Evolutionary conservation across 208 protist species (phyloP), one percentile per base, ranked within the genome.

Genomic region (Leptomonas pyrrhocoris): DNA sequence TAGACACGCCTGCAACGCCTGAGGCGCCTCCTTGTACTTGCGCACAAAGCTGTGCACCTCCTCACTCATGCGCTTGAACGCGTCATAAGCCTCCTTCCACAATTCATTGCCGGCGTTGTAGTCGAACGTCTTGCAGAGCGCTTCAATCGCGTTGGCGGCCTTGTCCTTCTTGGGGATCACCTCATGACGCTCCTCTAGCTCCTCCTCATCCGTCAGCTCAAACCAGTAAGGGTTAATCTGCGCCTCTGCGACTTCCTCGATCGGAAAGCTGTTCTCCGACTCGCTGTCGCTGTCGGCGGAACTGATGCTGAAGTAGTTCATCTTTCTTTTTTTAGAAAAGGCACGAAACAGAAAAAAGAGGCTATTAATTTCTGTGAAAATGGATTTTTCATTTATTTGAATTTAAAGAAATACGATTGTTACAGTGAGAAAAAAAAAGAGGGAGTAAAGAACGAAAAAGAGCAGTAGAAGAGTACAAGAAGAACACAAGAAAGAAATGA

Each of bases 191-290:
- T 89, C 90, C 50, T 90, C 83, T 34, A 79, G 80, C 56, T 90
- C 85, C 27, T 93, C 89, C 40, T 90, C 86, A 58, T 94, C 86
- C 40, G 88, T 90, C 45, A 82, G 51, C 58, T 89, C 83, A 71
- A 90, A 88, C 90, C 90, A 95, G 67, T 79, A 82, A 15, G 85
- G 66, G 62, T 87, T 79, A 60, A 90, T 88, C 42, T 90, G 79
- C 30, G 81, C 58, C 59, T 81, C 81, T n/a, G 77, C 43, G 36
- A 76, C 77, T 13, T 81, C 80, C 54, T 89, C 82, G 34, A 77
- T 68, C 25, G 80, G 61, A 25, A 88, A 27, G 69, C 79, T 81
- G 50, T 80, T 65, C 54, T 90, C 76, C 28, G 67, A 65, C 67
- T 86, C 84, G 27, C 68, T 77, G 72, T 89, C 85, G 65, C 81